Percentiles rank a stretch among this genome's conserved stretches.
Evolutionary conservation across 2,329 filamentous ascomycete species (phyloP).

Genomic region (Microcyclospora tardicrescens): DNA sequence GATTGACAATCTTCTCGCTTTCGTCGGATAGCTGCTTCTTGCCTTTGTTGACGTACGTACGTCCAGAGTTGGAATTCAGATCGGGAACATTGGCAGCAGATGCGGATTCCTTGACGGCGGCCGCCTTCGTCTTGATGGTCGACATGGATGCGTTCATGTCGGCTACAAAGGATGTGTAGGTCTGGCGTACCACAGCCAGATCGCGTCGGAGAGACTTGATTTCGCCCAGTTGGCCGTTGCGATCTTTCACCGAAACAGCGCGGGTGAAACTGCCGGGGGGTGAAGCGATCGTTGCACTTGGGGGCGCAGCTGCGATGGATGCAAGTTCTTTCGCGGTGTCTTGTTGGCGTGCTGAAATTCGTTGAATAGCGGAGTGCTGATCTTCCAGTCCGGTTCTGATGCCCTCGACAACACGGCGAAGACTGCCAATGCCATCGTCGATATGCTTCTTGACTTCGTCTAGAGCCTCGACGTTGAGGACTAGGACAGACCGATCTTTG

Average conservation of each 20-base stretch:
- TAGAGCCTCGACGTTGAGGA: conserved; percentile 79
- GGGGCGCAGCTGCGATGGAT: conserved; percentile 42
- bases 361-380: conserved; percentile 68
- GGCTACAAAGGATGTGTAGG: conserved; percentile 79
- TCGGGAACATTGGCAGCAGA: conserved; percentile 57
- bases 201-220: conserved; percentile 75
- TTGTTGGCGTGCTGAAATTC: conserved; percentile 80
- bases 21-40: conserved; percentile 80
- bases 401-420: conserved; percentile 73
- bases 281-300: conserved; percentile 20
- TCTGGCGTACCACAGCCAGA: conserved; percentile 81
- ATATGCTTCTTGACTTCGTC: conserved; percentile 96
- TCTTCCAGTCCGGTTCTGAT: conserved; percentile 74
- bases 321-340: conserved; percentile 82
- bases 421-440: conserved; percentile 72
- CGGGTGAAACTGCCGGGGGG: conserved; percentile 16
- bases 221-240: conserved; percentile 56
- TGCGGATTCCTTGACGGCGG: conserved; percentile 63
- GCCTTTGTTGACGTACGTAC: conserved; percentile 70
- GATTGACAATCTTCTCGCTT: conserved; percentile 77
- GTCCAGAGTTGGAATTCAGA: conserved; percentile 65
- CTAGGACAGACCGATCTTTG: conserved; percentile 89
- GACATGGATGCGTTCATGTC: conserved; percentile 84
- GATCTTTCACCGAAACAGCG: conserved; percentile 21
- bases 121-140: conserved; percentile 66